These are phyloP conservation scores for Neodidymelliopsis sp. DNA, from an alignment of 2,329 filamentous ascomycete species.

Conservation along the genomic window DNA sequence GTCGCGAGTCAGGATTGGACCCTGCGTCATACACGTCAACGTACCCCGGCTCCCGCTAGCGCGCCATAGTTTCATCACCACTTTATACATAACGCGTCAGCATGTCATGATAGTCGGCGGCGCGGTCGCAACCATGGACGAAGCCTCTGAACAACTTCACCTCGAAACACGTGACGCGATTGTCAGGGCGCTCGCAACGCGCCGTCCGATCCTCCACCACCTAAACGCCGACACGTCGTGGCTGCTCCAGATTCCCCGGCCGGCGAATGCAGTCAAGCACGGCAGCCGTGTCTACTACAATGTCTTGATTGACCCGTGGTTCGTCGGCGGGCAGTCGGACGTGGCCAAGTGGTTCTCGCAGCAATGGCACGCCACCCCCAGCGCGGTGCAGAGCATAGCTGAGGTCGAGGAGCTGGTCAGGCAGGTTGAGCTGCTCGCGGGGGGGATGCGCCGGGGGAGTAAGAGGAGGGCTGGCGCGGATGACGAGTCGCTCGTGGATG, in stretches of 20 bases:
- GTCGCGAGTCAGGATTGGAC: constrained; percentile 3
- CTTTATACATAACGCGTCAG: constrained; percentile 10
- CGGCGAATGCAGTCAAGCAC: constrained; percentile 52
- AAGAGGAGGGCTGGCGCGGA: constrained; percentile 24
- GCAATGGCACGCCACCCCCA: constrained; percentile 67
- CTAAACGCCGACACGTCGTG: constrained; percentile 73
- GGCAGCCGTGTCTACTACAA: constrained; percentile 65
- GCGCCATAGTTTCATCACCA: constrained; percentile 7
- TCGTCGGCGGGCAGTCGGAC: constrained; percentile 68
- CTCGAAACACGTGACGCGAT: constrained; percentile 53
- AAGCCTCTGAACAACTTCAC: constrained; percentile 51
- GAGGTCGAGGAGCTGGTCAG: constrained; percentile 63
- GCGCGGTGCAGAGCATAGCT: constrained; percentile 61
- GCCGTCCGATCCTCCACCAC: constrained; percentile 66
- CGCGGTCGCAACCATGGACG: constrained; percentile 36
- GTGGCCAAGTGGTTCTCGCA: constrained; percentile 70
- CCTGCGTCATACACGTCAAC: constrained; percentile 21
- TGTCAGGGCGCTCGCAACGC: constrained; percentile 50
- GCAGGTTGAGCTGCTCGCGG: constrained; percentile 57
- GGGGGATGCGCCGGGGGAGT: constrained; percentile 33
- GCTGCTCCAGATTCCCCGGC: constrained; percentile 70
- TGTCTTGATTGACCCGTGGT: constrained; percentile 71
- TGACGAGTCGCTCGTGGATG: constrained; percentile 60
- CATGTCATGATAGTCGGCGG: constrained; percentile 15
- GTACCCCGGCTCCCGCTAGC: constrained; percentile 24